Conservation (phyloP, 306 rosid genomes). For the Vigna nakashimae region DNA sequence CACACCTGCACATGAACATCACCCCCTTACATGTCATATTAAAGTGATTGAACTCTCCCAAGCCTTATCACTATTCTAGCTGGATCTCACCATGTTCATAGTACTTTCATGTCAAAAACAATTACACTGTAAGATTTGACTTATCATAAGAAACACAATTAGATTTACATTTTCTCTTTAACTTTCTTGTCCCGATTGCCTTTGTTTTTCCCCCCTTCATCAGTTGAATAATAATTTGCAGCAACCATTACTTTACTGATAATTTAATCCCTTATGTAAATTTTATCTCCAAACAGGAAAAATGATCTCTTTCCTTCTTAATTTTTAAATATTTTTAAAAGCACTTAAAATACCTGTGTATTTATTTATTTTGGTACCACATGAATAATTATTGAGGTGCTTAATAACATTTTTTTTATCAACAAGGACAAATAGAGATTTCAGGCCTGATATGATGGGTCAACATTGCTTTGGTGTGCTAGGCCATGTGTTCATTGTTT, state of each 20-base stretch:
- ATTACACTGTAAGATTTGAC: background rate
- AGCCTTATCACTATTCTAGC: constrained; percentile 37
- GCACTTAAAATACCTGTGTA: background rate
- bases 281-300: background rate
- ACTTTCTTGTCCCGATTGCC: background rate
- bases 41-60: constrained; percentile 39
- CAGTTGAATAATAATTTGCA: background rate
- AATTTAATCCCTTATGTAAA: background rate
- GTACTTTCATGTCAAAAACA: constrained; percentile 31
- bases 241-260: background rate
- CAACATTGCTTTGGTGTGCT: constrained; percentile 41
- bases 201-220: background rate
- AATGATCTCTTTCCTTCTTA: background rate
- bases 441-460: constrained; percentile 42
- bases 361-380: background rate
- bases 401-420: background rate
- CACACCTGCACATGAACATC: constrained; percentile 46
- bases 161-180: background rate
- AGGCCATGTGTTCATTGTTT: constrained; percentile 41
- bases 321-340: background rate
- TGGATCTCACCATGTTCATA: constrained; percentile 27
- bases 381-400: background rate
- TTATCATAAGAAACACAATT: background rate
- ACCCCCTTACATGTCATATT: constrained; percentile 37
- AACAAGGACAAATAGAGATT: constrained; percentile 13